Percentiles rank a stretch among this genome's conserved stretches.
These are phyloP conservation scores for Leptodontidium sp. DNA, from an alignment of 2,329 filamentous ascomycete genomes.

Conservation along the genomic window DNA sequence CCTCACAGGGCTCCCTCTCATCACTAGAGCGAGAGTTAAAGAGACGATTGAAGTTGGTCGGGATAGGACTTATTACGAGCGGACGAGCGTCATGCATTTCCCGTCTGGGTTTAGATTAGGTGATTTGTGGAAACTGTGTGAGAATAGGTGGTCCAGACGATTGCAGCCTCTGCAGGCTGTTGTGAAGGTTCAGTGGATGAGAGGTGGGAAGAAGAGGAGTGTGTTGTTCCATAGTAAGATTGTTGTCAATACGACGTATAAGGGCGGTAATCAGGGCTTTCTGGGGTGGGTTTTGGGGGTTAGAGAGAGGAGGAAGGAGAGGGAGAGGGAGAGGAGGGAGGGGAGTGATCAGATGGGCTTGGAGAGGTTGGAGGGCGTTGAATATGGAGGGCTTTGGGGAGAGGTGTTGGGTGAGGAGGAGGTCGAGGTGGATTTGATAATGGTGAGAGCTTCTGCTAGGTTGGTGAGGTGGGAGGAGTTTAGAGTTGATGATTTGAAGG, in stretches of 20 bases:
- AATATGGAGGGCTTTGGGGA: not conserved
- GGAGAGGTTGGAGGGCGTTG: not conserved
- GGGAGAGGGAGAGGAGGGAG: not conserved
- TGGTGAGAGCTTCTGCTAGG: conserved; percentile 1
- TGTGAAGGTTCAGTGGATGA: not conserved
- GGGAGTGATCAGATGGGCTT: conserved; percentile 1
- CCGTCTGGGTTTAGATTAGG: conserved; percentile 9
- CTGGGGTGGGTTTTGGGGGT: not conserved
- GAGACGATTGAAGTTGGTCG: conserved; percentile 7
- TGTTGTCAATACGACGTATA: not conserved
- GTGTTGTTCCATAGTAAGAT: conserved; percentile 2
- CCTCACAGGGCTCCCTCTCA: not conserved
- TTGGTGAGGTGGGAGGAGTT: conserved; percentile 5
- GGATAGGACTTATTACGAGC: not conserved
- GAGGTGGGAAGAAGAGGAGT: not conserved
- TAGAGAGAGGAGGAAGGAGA: conserved; percentile 8
- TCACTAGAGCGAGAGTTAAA: not conserved
- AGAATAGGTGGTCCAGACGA: not conserved
- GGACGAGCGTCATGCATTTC: conserved; percentile 9
- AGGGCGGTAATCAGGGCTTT: not conserved
- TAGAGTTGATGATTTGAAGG: not conserved
- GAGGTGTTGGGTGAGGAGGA: not conserved
- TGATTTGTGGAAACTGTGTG: conserved; percentile 13
- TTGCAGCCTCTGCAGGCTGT: conserved; percentile 6
- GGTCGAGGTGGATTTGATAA: not conserved